Conservation (phyloP, 768 basidiomycete genomes). For the Boletus tomentosulus region DNA sequence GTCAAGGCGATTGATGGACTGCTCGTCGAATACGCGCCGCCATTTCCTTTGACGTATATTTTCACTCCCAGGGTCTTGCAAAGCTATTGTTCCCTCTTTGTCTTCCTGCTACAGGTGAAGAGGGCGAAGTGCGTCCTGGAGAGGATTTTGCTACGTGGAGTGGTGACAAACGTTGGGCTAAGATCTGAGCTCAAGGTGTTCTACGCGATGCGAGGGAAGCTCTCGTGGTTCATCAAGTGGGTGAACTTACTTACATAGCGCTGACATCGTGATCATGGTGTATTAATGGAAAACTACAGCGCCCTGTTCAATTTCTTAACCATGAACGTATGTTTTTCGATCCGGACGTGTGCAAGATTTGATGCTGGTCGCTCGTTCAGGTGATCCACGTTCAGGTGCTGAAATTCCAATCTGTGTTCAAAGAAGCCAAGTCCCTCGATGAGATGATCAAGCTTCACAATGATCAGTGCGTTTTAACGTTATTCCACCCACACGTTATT, state of each 20-base stretch:
- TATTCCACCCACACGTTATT: neutral
- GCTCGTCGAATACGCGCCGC: conserved; percentile 71
- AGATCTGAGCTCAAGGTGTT: conserved; percentile 60
- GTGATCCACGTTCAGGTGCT: conserved; percentile 63
- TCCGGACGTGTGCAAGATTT: neutral
- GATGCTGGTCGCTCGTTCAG: conserved; percentile 32
- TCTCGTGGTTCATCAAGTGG: conserved; percentile 86
- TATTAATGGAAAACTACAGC: conserved; percentile 33
- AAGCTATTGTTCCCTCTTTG: conserved; percentile 63
- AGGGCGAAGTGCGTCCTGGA: conserved; percentile 71
- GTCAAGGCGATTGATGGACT: conserved; percentile 66
- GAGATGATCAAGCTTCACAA: conserved; percentile 70
- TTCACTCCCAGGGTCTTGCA: conserved; percentile 56
- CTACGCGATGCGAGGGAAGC: conserved; percentile 69
- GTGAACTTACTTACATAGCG: conserved; percentile 23
- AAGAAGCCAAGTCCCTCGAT: conserved; percentile 59
- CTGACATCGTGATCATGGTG: too few species aligned
- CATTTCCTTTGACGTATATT: conserved; percentile 78
- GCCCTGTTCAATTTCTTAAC: conserved; percentile 66
- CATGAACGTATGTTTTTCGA: conserved; percentile 53
- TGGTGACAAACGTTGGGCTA: conserved; percentile 30
- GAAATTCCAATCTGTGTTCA: conserved; percentile 55
- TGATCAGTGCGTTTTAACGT: conserved; percentile 51
- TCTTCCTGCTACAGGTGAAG: conserved; percentile 68
- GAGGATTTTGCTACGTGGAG: conserved; percentile 61